Evolutionary conservation across 371 early-diverging fungal genomes (phyloP).

Genomic region (Umbelopsis sp.): DNA sequence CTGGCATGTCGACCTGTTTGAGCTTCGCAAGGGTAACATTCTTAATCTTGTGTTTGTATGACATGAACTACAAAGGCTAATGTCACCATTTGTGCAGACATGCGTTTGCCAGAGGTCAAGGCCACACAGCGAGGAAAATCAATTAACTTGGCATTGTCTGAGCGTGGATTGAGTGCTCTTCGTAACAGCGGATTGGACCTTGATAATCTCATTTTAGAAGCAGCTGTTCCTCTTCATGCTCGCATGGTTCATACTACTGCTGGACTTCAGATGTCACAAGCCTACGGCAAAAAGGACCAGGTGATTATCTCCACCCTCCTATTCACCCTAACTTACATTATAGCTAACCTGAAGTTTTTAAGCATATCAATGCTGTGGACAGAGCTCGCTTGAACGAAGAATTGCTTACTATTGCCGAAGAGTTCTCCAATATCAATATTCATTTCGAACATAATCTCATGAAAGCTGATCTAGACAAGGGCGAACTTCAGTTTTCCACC

Average conservation of each 20-base stretch:
- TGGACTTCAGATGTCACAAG: slow-evolving; percentile 77
- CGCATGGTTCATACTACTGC: slow-evolving; percentile 87
- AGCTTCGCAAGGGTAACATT: slow-evolving; percentile 79
- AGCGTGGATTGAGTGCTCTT: slow-evolving; percentile 87
- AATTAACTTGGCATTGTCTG: slow-evolving; percentile 94
- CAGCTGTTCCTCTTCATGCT: slow-evolving; percentile 90
- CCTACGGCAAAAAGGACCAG: slow-evolving; percentile 89
- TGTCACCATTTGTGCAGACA: slow-evolving; percentile 44
- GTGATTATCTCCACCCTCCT: slow-evolving; percentile 33
- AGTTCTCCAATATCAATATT: slow-evolving; percentile 64
- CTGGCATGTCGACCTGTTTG: slow-evolving; percentile 88
- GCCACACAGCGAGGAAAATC: slow-evolving; percentile 71
- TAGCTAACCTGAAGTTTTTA: neutral
- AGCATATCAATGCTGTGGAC: slow-evolving; percentile 95
- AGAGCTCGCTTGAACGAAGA: slow-evolving; percentile 82
- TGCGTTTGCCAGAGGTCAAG: slow-evolving; percentile 65
- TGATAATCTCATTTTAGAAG: slow-evolving; percentile 66
- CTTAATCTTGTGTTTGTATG: neutral
- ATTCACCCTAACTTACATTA: neutral
- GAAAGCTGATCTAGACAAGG: slow-evolving; percentile 66
- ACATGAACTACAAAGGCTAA: too few species aligned
- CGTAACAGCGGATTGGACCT: slow-evolving; percentile 67
- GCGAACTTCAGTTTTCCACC: slow-evolving; percentile 43
- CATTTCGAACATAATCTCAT: slow-evolving; percentile 69
- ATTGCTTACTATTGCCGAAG: slow-evolving; percentile 74